Conservation (phyloP, 192 early-diverging fungal genomes). For the Umbelopsis sp. region DNA sequence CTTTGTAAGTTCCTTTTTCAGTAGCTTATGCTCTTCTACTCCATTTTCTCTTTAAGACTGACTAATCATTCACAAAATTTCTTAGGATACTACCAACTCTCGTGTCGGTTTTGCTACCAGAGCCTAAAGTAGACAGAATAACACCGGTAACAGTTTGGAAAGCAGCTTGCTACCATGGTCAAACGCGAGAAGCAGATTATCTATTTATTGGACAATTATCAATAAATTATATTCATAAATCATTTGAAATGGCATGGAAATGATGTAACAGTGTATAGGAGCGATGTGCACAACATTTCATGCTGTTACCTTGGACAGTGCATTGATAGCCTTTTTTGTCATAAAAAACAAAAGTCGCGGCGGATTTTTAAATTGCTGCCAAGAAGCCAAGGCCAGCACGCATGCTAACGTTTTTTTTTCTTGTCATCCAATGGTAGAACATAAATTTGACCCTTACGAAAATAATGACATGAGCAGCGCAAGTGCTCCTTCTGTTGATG, state of each 20-base stretch:
- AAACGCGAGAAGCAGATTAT: neutral
- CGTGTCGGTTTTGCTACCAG: conserved; percentile 42
- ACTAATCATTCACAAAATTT: neutral
- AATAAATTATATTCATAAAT: too few relatives aligned
- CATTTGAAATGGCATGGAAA: too few relatives aligned
- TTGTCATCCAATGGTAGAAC: neutral
- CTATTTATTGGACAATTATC: neutral
- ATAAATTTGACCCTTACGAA: neutral
- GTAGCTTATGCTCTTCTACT: neutral
- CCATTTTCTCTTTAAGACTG: neutral
- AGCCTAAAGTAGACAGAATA: neutral
- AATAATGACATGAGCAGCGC: neutral
- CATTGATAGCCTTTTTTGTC: neutral
- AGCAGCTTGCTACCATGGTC: neutral
- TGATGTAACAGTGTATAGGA: too few relatives aligned
- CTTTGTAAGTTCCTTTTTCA: conserved; percentile 19
- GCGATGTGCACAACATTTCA: neutral
- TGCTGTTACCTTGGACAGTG: neutral
- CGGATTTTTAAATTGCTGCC: neutral
- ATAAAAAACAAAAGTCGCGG: neutral
- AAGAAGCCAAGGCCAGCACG: neutral
- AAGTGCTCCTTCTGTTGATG: conserved; percentile 6
- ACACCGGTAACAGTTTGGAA: neutral
- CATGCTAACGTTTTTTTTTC: neutral
- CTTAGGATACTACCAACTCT: conserved; percentile 40